Conservation (phyloP, 805 yeast species). For the Yarrowia sp. region DNA sequence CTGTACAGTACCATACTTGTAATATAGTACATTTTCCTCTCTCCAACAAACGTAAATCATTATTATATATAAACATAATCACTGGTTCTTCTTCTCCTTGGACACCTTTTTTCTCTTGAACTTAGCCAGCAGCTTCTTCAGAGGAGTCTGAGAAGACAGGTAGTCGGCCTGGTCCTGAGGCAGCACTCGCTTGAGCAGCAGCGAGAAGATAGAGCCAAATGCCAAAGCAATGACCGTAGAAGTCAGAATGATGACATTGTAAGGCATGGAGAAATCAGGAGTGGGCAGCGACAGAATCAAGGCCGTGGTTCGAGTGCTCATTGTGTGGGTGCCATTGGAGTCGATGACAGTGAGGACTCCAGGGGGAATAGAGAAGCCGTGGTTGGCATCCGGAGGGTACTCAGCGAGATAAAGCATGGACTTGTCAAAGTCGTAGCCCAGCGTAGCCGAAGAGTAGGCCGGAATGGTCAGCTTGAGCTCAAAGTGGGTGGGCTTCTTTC, state of each 20-base stretch:
- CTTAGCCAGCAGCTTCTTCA: conserved; percentile 20
- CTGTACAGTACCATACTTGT: background rate
- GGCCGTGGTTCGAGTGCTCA: conserved; percentile 70
- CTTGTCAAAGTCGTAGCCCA: conserved; percentile 82
- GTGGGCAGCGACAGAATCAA: conserved; percentile 84
- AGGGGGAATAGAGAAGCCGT: conserved; percentile 93
- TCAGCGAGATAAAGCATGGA: conserved; percentile 80
- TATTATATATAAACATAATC: background rate
- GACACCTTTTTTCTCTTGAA: conserved; percentile 15
- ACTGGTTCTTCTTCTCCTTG: conserved; percentile 22
- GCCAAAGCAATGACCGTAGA: conserved; percentile 91
- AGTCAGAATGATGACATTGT: conserved; percentile 90
- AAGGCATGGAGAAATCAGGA: conserved; percentile 98
- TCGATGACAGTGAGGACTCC: conserved; percentile 66
- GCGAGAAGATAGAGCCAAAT: conserved; percentile 81
- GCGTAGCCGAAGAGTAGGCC: conserved; percentile 54
- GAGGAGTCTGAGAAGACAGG: conserved; percentile 12
- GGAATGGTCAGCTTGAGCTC: conserved; percentile 70
- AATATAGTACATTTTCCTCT: background rate
- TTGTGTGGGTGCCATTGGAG: conserved; percentile 30
- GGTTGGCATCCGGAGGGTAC: conserved; percentile 99
- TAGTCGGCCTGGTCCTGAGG: conserved; percentile 59
- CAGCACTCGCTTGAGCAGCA: conserved; percentile 69
- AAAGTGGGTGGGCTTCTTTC: conserved; percentile 76
- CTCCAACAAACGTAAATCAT: conserved; percentile 8